A percentile compares a stretch with the other conserved stretches of the same genome.
Conservation (phyloP, 495 filamentous ascomycete species). For the Penicillium egyptiacum region DNA sequence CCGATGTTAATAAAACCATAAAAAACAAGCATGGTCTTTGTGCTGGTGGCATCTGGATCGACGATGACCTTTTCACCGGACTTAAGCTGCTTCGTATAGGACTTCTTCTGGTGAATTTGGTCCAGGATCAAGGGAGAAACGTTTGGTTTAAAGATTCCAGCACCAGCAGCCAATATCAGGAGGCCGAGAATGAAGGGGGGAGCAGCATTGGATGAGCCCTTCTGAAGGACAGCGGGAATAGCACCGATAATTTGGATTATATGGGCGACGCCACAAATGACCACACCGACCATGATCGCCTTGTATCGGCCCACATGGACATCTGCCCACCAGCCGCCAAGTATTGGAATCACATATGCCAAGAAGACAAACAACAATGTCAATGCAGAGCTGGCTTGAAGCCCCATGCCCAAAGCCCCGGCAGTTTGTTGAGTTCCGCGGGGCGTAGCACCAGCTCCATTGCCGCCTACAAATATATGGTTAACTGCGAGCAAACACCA, state of each 20-base stretch:
- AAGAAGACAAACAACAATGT: slow-evolving; percentile 61
- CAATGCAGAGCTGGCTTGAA: slow-evolving; percentile 57
- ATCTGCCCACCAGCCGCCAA: slow-evolving; percentile 61
- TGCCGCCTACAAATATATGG: slow-evolving; percentile 42
- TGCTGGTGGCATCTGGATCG: slow-evolving; percentile 36
- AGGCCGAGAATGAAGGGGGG: slow-evolving; percentile 59
- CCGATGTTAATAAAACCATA: slow-evolving; percentile 42
- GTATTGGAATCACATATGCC: slow-evolving; percentile 57
- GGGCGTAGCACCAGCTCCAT: slow-evolving; percentile 61
- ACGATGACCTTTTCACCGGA: slow-evolving; percentile 46
- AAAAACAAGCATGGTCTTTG: slow-evolving; percentile 38
- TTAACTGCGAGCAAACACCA: neutral
- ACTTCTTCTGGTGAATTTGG: slow-evolving; percentile 31
- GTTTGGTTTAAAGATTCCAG: slow-evolving; percentile 45
- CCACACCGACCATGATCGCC: slow-evolving; percentile 59
- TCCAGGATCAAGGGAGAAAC: slow-evolving; percentile 40
- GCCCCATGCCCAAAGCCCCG: slow-evolving; percentile 59
- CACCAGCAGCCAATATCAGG: slow-evolving; percentile 37
- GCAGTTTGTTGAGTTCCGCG: slow-evolving; percentile 53
- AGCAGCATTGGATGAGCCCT: slow-evolving; percentile 46
- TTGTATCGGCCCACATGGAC: slow-evolving; percentile 53
- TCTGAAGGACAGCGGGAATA: slow-evolving; percentile 57
- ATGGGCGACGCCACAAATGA: slow-evolving; percentile 62
- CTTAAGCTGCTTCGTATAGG: slow-evolving; percentile 35
- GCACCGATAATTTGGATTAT: slow-evolving; percentile 62